Base-by-base conservation (phyloP, 192 early-diverging fungal genomes). In the Phlyctochytrium planicorne region DNA sequence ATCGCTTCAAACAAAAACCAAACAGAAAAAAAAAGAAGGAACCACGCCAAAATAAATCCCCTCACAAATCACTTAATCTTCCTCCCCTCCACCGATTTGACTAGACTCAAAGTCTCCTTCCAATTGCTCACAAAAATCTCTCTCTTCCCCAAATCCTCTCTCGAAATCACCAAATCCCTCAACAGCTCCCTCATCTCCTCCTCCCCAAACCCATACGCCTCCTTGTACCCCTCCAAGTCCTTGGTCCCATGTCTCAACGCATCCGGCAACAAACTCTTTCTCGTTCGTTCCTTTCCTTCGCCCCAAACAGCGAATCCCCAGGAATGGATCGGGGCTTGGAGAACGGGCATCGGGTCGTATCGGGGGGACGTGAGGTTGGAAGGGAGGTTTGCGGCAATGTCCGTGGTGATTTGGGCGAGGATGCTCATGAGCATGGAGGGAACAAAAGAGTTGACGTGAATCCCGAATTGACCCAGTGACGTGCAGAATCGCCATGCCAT, bases 261-360 rank as follows among this genome's bases (percentile, higher is more conserved):
- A 27, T 57, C 55, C 55, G 55, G 55, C 10, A 57, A 25, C 6
- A 57, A 6, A 57, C 14, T 24, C 27, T 57, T 57, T 29, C 55
- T 10, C 27, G 55, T 57, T 29, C 55, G 16, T 29, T 57, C 55
- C 55, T 29, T 57, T 29, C 55, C 55, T 6, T 27, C 4, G 27
- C 55, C 55, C 55, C 55, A 57, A 25, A 57, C 55, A 6, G 55
- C 10, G 27, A 57, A 25, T 12, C 55, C 55, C 55, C 55, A 57
- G 27, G 55, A 57, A 14, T 29, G 27, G 14, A 57, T 10, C 10
- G 55, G 40, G 12, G 40, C 40, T n/a, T 50, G 20, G 25, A 20
- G 16, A 14, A 29, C 27, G 25, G 55, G 55, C 10, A 57, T 10
- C 27, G 55, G 55, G 6, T 6, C 40, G 40, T 6, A 47, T 47